Conservation (phyloP, 345 rosid species). For the Salix dunnii region DNA sequence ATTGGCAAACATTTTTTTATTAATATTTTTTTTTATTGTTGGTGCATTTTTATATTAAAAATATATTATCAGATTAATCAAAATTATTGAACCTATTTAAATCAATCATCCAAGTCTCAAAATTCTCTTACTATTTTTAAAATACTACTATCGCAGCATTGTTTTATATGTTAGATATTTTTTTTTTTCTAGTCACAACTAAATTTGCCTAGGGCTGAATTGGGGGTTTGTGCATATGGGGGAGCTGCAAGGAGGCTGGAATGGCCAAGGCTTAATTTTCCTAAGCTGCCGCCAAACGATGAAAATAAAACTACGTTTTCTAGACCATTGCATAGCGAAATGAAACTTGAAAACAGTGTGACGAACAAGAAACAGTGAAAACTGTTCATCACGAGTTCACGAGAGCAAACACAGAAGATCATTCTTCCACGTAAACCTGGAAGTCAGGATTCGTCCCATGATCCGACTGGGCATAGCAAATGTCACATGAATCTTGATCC, state of each 20-base stretch:
- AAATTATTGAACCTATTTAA: no score
- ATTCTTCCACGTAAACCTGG: neutral
- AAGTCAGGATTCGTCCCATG: neutral
- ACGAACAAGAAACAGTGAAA: neutral
- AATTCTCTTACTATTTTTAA: neutral
- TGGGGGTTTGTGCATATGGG: neutral
- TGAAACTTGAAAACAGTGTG: neutral
- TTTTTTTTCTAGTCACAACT: neutral
- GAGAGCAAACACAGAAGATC: neutral
- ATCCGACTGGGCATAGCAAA: neutral
- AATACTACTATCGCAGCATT: neutral
- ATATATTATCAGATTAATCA: no score
- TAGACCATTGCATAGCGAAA: neutral
- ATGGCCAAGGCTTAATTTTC: neutral
- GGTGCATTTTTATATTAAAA: no score
- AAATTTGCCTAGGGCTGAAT: neutral
- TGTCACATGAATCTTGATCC: neutral
- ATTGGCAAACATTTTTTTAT: no score
- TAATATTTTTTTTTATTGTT: no score
- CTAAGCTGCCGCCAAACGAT: neutral
- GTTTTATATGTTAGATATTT: no score
- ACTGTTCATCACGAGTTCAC: neutral
- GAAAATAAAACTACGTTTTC: neutral
- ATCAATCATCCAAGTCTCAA: no score
- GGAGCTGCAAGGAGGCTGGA: neutral